These are phyloP conservation scores for Venturia nashicola DNA, from an alignment of 2,329 filamentous ascomycete species.

Conservation along the genomic window DNA sequence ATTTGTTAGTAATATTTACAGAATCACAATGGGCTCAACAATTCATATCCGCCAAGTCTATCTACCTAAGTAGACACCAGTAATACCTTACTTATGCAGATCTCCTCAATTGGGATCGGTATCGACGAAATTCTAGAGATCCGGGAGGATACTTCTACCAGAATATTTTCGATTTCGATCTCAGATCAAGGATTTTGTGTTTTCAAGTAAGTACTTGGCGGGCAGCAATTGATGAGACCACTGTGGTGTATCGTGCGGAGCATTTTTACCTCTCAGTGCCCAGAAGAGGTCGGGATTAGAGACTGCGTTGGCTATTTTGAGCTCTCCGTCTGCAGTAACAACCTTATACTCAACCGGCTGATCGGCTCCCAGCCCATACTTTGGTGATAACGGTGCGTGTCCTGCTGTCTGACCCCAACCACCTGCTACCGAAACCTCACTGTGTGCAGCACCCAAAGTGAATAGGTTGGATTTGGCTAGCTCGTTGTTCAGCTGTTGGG, in stretches of 20 bases:
- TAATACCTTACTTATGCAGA: no score
- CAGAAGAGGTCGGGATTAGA: constrained; percentile 11
- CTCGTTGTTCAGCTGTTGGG: constrained; percentile 1
- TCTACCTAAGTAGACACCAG: no score
- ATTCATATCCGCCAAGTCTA: no score
- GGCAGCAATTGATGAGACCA: no score
- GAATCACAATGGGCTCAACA: no score
- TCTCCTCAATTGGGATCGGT: no score
- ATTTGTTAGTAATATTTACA: neutral
- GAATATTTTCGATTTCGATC: no score
- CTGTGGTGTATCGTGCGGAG: no score
- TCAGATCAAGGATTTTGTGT: no score
- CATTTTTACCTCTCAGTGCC: constrained; percentile 8
- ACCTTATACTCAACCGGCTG: constrained; percentile 18
- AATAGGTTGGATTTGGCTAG: neutral
- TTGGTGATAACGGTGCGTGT: neutral
- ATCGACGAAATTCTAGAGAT: no score
- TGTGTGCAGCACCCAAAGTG: constrained; percentile 9
- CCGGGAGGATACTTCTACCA: no score
- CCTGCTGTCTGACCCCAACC: constrained; percentile 7
- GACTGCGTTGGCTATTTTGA: constrained; percentile 8
- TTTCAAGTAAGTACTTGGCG: no score
- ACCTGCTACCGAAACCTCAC: neutral
- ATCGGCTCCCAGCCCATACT: constrained; percentile 20
- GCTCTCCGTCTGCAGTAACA: constrained; percentile 18